A percentile compares a stretch with the other conserved stretches of the same genome.
phyloP scores from a whole-genome alignment of 2,329 filamentous ascomycete species.

The Metarhizium anisopliae region DNA sequence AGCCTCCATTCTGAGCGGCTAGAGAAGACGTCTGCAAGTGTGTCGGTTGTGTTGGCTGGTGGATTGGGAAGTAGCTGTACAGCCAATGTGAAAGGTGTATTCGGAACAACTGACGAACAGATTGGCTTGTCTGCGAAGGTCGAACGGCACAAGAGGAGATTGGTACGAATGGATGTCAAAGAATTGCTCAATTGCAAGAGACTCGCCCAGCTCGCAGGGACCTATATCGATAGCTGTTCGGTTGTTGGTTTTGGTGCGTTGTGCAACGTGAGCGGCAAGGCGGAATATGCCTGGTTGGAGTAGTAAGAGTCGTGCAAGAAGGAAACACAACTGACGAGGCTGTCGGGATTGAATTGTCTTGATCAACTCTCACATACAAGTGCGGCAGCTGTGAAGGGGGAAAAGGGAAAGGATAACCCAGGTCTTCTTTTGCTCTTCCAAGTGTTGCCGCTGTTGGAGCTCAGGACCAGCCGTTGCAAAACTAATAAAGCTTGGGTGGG shows the following conservation, averaged over 20 bases:
- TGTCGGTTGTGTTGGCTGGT: not conserved
- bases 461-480: slow-evolving; percentile 2
- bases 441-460: not conserved
- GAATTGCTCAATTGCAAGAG: not conserved
- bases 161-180: not conserved
- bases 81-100: not conserved
- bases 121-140: not conserved
- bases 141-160: not conserved
- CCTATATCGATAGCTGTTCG: not conserved
- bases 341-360: not conserved
- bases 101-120: not conserved
- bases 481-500: not conserved
- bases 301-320: not conserved
- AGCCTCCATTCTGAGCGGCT: slow-evolving; percentile 36
- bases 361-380: not conserved
- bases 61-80: not conserved
- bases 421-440: not conserved
- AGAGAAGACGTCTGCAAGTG: not conserved
- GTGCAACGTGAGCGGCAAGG: not conserved
- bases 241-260: not conserved
- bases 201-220: not conserved
- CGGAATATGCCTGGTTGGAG: not conserved
- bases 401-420: not conserved
- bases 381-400: not conserved
- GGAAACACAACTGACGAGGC: not conserved